Conservation (phyloP, 345 rosid species). For the Zanthoxylum bungeanum region DNA sequence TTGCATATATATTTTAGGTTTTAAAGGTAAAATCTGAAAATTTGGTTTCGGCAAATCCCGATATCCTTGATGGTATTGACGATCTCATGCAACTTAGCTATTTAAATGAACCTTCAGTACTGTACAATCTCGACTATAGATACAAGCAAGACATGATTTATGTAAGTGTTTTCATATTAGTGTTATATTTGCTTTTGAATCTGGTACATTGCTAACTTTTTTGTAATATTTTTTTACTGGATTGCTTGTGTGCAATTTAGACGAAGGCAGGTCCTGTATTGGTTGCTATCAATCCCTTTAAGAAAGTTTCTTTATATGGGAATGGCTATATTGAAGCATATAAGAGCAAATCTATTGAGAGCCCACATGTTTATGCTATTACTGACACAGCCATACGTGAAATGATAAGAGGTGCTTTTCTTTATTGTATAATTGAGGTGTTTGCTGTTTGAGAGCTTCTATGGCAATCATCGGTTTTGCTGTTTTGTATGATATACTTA, state of each 20-base stretch:
- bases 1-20: conserved; percentile 40
- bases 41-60: conserved; percentile 91
- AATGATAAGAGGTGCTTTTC: conserved; percentile 81
- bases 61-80: conserved; percentile 96
- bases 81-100: conserved; percentile 99
- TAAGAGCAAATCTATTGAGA: conserved; percentile 65
- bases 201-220: background rate
- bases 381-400: conserved; percentile 96
- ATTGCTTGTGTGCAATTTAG: conserved; percentile 37
- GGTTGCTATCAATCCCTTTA: conserved; percentile 96
- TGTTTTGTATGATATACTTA: conserved; percentile 22
- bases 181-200: conserved; percentile 15
- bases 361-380: conserved; percentile 95
- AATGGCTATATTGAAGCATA: conserved; percentile 76
- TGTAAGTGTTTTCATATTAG: conserved; percentile 50
- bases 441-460: background rate
- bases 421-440: conserved; percentile 11
- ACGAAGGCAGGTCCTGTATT: conserved; percentile 98
- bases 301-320: conserved; percentile 87
- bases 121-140: conserved; percentile 87
- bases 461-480: background rate
- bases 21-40: conserved; percentile 62
- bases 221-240: conserved; percentile 12
- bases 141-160: conserved; percentile 88
- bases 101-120: conserved; percentile 93